Conservation (phyloP, 371 early-diverging fungal genomes). For the Mucor plumbeus region DNA sequence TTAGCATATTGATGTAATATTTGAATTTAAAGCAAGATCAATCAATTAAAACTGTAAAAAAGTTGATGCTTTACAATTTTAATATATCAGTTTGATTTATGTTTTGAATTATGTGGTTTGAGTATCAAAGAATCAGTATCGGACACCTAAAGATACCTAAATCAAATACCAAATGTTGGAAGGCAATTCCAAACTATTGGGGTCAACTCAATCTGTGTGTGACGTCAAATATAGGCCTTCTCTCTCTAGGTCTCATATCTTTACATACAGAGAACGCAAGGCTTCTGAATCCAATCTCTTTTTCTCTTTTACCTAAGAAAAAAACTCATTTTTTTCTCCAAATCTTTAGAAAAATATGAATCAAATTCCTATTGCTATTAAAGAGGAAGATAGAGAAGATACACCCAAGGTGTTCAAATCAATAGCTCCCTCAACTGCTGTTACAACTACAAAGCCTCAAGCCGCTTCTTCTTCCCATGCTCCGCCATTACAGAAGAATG, state of each 20-base stretch:
- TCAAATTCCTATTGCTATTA: conserved; percentile 4
- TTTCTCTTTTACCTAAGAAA: too few relatives aligned
- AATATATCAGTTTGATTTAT: too few relatives aligned
- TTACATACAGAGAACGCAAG: neutral
- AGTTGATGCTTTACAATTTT: too few relatives aligned
- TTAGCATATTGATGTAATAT: too few relatives aligned
- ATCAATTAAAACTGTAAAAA: too few relatives aligned
- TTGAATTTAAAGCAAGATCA: too few relatives aligned
- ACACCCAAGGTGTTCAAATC: conserved; percentile 16
- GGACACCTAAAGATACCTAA: neutral
- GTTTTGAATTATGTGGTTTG: too few relatives aligned
- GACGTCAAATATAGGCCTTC: neutral
- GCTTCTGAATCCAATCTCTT: too few relatives aligned
- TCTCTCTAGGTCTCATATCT: neutral
- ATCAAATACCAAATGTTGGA: neutral
- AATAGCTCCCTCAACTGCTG: conserved; percentile 15
- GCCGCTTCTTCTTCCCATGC: neutral
- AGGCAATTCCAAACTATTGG: neutral
- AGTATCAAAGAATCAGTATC: neutral
- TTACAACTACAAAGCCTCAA: neutral
- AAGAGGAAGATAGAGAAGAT: neutral
- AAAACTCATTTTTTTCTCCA: neutral
- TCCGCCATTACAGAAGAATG: conserved; percentile 50
- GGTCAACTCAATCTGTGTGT: neutral
- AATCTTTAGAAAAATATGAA: neutral